Evolutionary conservation across 495 filamentous ascomycete genomes (phyloP), one percentile per base, ranked within the genome.

Genomic region (Schizothecium vesticola): DNA sequence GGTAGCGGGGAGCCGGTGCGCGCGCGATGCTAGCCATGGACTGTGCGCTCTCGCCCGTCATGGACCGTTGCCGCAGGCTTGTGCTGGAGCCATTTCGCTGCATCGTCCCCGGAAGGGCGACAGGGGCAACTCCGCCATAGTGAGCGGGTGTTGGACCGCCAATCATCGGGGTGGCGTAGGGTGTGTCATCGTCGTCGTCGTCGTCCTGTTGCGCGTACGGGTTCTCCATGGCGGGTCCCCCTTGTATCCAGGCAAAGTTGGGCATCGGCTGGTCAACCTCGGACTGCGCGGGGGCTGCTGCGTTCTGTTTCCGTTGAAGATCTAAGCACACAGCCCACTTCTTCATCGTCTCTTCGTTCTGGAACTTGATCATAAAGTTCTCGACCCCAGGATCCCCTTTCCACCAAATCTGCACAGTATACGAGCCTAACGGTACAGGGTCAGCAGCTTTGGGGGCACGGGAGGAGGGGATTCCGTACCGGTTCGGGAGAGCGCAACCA

Each of bases 321-420:
- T 89, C 86, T 13, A 91, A 79, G 22, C 86, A 83, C 0, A 76
- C 80, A 67, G 91, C 89, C 95, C 95, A 99, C 74, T 91, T 95
- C 73, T 90, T 93, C 90, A 98, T 94, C 19, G 81, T 86, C 64
- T 95, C 91, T 78, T 99, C 96, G 67, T 92, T 96, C 28, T 84
- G 82, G 77, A 97, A 98, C 67, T 90, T 89, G 73, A 99, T 96
- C 73, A 94, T 87, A 76, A 99, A 99, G 74, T 95, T 97, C 77
- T 99, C 95, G 7, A 98, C 93, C 0, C 92, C 91, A 5, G 94
- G 92, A 71, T 99, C 95, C 6, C 94, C 96, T 76, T 95, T 98
- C 95, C 95, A 99, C 82, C 92, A 98, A 60, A 99, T 98, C 76
- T 98, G 95, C 56, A 97, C 91, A 0, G 91, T 93, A 73, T 97